These are phyloP conservation scores for Fusarium chlamydosporum DNA, from an alignment of 2,329 filamentous ascomycete genomes.

Conservation along the genomic window DNA sequence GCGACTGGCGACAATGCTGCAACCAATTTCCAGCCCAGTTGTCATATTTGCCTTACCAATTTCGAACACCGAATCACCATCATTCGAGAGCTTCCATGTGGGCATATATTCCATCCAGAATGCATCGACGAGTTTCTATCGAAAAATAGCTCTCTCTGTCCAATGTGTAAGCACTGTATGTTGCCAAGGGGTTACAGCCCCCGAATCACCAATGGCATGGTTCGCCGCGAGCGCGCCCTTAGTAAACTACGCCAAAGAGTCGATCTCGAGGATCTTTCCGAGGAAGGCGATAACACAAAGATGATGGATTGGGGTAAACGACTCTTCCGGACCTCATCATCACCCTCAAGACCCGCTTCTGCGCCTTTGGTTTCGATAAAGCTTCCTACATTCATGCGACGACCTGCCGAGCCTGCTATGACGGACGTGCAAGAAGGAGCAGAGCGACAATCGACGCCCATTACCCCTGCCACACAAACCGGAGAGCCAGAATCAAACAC, in stretches of 20 bases:
- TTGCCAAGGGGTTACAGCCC: slow-evolving; percentile 78
- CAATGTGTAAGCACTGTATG: slow-evolving; percentile 88
- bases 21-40: slow-evolving; percentile 81
- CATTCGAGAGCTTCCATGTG: slow-evolving; percentile 88
- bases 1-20: slow-evolving; percentile 57
- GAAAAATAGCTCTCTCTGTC: slow-evolving; percentile 86
- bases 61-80: slow-evolving; percentile 78
- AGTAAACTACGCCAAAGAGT: slow-evolving; percentile 70
- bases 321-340: slow-evolving; percentile 52
- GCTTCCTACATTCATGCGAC: slow-evolving; percentile 35
- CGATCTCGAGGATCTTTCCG: slow-evolving; percentile 58
- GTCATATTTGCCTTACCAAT: slow-evolving; percentile 90
- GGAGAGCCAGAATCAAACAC: slow-evolving; percentile 32
- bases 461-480: slow-evolving; percentile 23
- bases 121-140: slow-evolving; percentile 90
- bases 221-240: slow-evolving; percentile 81
- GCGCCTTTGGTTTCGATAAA: slow-evolving; percentile 51
- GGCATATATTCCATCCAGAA: slow-evolving; percentile 92
- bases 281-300: slow-evolving; percentile 54
- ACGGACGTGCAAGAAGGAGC: slow-evolving; percentile 13
- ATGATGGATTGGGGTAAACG: slow-evolving; percentile 56
- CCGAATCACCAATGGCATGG: slow-evolving; percentile 86
- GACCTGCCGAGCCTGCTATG: slow-evolving; percentile 17
- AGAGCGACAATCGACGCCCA: slow-evolving; percentile 15
- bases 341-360: slow-evolving; percentile 31